Evolutionary conservation across 228 moss, liverwort and hornwort genomes (phyloP).

Genomic region (Sphagnum magellanicum): DNA sequence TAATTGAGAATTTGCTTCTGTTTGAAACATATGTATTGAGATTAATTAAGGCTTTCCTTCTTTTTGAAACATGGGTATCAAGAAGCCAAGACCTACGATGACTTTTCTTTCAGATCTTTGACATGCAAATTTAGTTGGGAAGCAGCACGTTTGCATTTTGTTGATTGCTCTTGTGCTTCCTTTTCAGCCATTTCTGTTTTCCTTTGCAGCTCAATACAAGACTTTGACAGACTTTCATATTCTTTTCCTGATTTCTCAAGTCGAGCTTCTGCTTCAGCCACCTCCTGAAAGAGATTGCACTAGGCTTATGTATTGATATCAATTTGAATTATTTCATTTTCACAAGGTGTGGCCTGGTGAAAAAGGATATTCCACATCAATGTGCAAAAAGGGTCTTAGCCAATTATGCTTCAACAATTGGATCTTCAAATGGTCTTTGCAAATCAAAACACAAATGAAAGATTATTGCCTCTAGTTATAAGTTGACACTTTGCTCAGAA

Average conservation of each 20-base stretch:
- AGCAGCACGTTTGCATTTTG: constrained; percentile 59
- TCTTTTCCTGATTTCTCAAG: constrained; percentile 54
- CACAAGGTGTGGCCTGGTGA: background rate
- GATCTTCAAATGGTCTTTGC: background rate
- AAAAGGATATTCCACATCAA: background rate
- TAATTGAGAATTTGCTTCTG: background rate
- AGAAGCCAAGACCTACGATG: constrained; percentile 21
- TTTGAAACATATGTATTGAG: background rate
- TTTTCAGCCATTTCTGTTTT: constrained; percentile 50
- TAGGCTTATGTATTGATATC: background rate
- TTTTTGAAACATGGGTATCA: background rate
- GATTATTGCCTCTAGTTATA: too few relatives aligned
- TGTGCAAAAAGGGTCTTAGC: background rate
- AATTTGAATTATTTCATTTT: background rate
- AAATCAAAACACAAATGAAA: background rate
- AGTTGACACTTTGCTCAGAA: too few relatives aligned
- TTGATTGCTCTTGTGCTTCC: constrained; percentile 57
- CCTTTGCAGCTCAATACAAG: constrained; percentile 46
- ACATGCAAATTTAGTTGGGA: constrained; percentile 50
- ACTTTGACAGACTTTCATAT: constrained; percentile 25
- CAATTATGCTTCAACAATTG: background rate
- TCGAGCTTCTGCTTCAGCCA: constrained; percentile 46
- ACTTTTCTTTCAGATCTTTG: constrained; percentile 47
- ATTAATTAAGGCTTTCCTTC: background rate
- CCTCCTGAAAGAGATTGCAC: constrained; percentile 28